Evolutionary conservation across 2,329 filamentous ascomycete species (phyloP).

Genomic region (Colletotrichum melonis): DNA sequence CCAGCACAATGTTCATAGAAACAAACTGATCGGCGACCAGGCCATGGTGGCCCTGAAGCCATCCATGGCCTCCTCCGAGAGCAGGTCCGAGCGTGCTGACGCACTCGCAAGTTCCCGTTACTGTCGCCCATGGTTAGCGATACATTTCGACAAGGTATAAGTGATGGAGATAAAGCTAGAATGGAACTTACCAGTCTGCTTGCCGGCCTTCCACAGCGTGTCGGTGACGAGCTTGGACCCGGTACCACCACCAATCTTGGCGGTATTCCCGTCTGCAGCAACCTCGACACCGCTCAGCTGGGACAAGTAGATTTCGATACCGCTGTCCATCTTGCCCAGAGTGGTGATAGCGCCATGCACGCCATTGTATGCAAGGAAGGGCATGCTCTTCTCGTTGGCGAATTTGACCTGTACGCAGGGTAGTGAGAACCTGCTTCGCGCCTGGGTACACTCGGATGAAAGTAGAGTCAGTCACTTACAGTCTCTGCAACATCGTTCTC

Average conservation of each 20-base stretch:
- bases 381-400: slow-evolving; percentile 57
- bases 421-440: not conserved
- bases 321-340: slow-evolving; percentile 58
- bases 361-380: slow-evolving; percentile 65
- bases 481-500: slow-evolving; percentile 62
- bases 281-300: slow-evolving; percentile 56
- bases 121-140: slow-evolving; percentile 38
- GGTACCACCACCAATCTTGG: slow-evolving; percentile 60
- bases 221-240: slow-evolving; percentile 58
- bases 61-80: slow-evolving; percentile 69
- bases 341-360: slow-evolving; percentile 63
- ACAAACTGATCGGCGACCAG: slow-evolving; percentile 65
- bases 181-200: slow-evolving; percentile 56
- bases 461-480: slow-evolving; percentile 44
- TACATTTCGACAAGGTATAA: not conserved
- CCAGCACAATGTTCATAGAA: slow-evolving; percentile 62
- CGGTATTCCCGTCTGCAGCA: slow-evolving; percentile 54
- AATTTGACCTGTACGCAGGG: slow-evolving; percentile 47
- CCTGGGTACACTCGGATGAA: not conserved
- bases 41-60: slow-evolving; percentile 64
- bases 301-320: slow-evolving; percentile 61
- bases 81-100: slow-evolving; percentile 60
- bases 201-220: slow-evolving; percentile 60
- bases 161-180: not conserved
- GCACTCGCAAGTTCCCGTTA: slow-evolving; percentile 65